Conservation (phyloP, 257 asterid genomes). For the Solanum chmielewskii region DNA sequence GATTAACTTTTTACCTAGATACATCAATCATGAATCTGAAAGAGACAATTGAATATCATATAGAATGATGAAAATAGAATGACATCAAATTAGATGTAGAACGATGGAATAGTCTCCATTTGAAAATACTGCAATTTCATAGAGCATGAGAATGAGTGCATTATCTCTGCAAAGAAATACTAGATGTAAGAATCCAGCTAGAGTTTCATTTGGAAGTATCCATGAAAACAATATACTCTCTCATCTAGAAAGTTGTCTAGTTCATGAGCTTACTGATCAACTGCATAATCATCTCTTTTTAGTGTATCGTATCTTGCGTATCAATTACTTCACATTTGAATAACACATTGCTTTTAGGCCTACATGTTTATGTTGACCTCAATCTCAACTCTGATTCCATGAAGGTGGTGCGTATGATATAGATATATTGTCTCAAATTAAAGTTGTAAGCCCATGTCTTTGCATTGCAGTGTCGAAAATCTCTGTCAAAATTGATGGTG, state of each 20-base stretch:
- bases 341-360: neutral
- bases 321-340: neutral
- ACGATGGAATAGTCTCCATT: neutral
- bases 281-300: neutral
- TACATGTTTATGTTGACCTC: neutral
- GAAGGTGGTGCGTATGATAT: neutral
- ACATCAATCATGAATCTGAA: neutral
- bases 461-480: constrained; percentile 56
- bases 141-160: neutral
- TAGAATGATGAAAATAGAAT: neutral
- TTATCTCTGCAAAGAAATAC: neutral
- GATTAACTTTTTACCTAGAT: neutral
- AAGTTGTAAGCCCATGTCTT: neutral
- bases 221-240: neutral
- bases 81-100: neutral
- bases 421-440: neutral
- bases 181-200: neutral
- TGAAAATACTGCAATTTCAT: neutral
- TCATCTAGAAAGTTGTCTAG: neutral
- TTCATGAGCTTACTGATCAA: neutral
- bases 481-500: constrained; percentile 76
- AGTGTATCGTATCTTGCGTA: neutral
- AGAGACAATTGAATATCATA: neutral
- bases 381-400: neutral
- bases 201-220: neutral